Conservation (phyloP, 2,329 filamentous ascomycete species). For the Pseudogymnoascus sp. region DNA sequence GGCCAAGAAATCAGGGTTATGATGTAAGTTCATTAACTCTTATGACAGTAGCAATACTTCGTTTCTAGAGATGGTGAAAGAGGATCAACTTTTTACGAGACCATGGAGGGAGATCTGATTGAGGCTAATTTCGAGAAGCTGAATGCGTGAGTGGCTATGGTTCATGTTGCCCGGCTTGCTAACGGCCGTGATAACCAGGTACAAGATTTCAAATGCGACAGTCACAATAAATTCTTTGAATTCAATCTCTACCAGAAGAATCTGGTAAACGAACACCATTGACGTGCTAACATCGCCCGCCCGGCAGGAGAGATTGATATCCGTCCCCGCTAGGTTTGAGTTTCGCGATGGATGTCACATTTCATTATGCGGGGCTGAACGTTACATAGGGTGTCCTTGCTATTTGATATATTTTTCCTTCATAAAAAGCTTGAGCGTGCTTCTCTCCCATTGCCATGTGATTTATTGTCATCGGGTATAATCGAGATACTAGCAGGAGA, state of each 20-base stretch:
- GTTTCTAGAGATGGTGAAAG: constrained; percentile 13
- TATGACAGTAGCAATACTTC: constrained; percentile 39
- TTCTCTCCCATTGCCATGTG: no score
- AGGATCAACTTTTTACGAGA: constrained; percentile 26
- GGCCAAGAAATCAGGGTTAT: no score
- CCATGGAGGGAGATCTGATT: constrained; percentile 32
- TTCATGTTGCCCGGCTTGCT: not conserved
- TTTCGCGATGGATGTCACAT: not conserved
- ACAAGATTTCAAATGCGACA: constrained; percentile 37
- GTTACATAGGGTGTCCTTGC: no score
- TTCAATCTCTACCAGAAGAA: constrained; percentile 40
- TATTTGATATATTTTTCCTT: no score
- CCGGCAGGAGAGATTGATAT: constrained; percentile 34
- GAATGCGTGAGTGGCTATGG: constrained; percentile 31
- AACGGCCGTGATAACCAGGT: constrained; percentile 24
- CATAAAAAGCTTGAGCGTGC: no score
- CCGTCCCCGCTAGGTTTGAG: not conserved
- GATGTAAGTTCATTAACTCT: no score
- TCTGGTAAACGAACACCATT: constrained; percentile 37
- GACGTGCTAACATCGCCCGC: constrained; percentile 35
- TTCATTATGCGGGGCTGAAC: no score
- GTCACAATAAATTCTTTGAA: constrained; percentile 40
- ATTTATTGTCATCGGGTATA: no score
- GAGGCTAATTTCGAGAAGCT: constrained; percentile 37
- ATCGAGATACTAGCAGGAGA: no score